A percentile compares a stretch with the other conserved stretches of the same genome.
Evolutionary conservation across 306 rosid genomes (phyloP).

Genomic region (Vicia faba): DNA sequence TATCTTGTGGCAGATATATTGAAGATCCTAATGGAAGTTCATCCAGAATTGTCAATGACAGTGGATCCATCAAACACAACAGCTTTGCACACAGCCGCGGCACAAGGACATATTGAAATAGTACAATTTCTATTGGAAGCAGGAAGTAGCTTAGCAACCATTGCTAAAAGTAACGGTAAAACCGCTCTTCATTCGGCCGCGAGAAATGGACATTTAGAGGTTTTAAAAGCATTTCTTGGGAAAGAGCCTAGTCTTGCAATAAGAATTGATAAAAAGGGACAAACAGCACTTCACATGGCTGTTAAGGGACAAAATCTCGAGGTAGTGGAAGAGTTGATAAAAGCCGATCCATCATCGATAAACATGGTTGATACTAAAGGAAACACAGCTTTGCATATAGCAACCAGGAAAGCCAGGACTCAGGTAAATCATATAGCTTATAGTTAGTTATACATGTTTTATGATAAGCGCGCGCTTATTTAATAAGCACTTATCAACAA

Average conservation of each 20-base stretch:
- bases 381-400: conserved; percentile 83
- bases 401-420: conserved; percentile 77
- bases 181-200: conserved; percentile 95
- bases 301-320: conserved; percentile 82
- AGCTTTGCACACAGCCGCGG: conserved; percentile 94
- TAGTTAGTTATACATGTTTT: too few species aligned
- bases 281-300: conserved; percentile 98
- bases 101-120: conserved; percentile 77
- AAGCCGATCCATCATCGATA: conserved; percentile 56
- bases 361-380: conserved; percentile 82
- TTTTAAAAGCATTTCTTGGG: conserved; percentile 59
- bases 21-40: conserved; percentile 73
- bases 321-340: conserved; percentile 73
- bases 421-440: conserved; percentile 52
- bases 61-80: conserved; percentile 93
- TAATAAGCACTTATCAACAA: not conserved
- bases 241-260: conserved; percentile 64
- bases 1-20: conserved; percentile 61
- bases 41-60: conserved; percentile 86
- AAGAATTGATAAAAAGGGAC: conserved; percentile 85
- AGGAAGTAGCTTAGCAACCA: conserved; percentile 79
- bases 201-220: conserved; percentile 83
- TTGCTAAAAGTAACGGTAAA: conserved; percentile 91
- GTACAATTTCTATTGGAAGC: conserved; percentile 72
- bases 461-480: not conserved